Evolutionary conservation across 2,329 filamentous ascomycete genomes (phyloP).

Genomic region (Cryoendolithus antarcticus): DNA sequence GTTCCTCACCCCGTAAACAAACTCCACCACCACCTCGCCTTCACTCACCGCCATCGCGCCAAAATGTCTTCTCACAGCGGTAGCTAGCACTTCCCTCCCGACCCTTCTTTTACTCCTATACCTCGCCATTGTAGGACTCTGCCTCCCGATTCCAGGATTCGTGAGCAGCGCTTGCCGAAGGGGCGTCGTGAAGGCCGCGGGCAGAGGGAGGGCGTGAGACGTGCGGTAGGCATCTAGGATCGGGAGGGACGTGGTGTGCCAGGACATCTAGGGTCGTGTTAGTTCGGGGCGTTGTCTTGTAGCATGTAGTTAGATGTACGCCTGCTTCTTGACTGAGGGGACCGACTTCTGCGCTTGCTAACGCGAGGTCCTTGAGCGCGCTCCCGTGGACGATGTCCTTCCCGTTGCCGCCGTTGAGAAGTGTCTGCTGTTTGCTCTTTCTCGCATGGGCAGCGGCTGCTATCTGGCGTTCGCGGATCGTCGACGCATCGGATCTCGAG

Average conservation of each 20-base stretch:
- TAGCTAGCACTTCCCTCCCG: constrained; percentile 59
- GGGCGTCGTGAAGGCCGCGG: constrained; percentile 52
- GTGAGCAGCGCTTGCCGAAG: constrained; percentile 39
- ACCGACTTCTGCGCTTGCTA: constrained; percentile 13
- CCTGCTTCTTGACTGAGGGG: constrained; percentile 9
- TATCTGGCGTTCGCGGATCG: constrained; percentile 30
- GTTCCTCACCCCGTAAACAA: constrained; percentile 58
- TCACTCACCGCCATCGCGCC: constrained; percentile 68
- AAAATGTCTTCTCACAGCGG: constrained; percentile 68
- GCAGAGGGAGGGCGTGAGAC: constrained; percentile 57
- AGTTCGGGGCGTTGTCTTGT: no score
- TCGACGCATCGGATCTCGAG: constrained; percentile 21
- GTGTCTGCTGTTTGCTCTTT: constrained; percentile 22
- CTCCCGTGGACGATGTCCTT: constrained; percentile 9
- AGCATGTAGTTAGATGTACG: no score
- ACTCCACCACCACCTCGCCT: constrained; percentile 70
- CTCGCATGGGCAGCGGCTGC: constrained; percentile 26
- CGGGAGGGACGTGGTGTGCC: constrained; percentile 54
- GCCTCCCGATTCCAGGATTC: constrained; percentile 45
- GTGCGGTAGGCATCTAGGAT: constrained; percentile 65
- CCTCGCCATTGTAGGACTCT: constrained; percentile 65
- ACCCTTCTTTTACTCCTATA: constrained; percentile 53
- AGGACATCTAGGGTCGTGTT: constrained; percentile 43
- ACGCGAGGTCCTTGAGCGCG: constrained; percentile 16
- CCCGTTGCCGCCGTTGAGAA: constrained; percentile 9